Percentiles rank a stretch among this genome's conserved stretches.
Conservation (phyloP, 176 grass and related monocot species). For the Paspalum vaginatum region DNA sequence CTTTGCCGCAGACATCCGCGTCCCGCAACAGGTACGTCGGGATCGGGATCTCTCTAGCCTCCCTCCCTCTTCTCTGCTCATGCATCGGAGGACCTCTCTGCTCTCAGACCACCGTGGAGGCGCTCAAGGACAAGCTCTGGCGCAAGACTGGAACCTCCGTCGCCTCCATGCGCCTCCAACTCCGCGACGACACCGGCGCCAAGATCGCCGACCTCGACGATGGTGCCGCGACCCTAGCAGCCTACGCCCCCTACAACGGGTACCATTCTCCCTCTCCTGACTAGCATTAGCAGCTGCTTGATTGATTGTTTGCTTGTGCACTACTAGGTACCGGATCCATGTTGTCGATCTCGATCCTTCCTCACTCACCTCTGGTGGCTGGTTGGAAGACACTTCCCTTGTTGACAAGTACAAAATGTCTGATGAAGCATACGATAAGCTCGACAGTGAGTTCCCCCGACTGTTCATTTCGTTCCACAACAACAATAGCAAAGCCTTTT, state of each 20-base stretch:
- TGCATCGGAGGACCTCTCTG: not conserved
- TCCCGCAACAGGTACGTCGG: constrained; percentile 66
- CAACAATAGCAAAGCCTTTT: no score
- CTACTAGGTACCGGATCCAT: constrained; percentile 60
- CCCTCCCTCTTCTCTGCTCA: not conserved
- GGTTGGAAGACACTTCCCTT: constrained; percentile 97
- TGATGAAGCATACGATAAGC: constrained; percentile 86
- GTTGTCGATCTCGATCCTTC: constrained; percentile 89
- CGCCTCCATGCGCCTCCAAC: constrained; percentile 73
- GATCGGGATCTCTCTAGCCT: not conserved
- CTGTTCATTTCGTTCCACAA: not conserved
- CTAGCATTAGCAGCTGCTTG: no score
- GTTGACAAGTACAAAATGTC: constrained; percentile 94
- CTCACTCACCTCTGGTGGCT: constrained; percentile 85
- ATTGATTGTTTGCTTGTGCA: no score
- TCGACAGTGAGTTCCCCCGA: constrained; percentile 55
- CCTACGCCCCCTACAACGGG: constrained; percentile 76
- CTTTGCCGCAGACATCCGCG: constrained; percentile 75
- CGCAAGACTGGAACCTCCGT: constrained; percentile 78
- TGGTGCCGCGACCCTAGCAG: constrained; percentile 58
- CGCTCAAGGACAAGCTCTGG: constrained; percentile 93
- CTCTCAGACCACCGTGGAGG: constrained; percentile 68
- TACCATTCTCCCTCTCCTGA: not conserved
- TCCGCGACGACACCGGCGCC: constrained; percentile 73
- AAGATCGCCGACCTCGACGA: constrained; percentile 73